Evolutionary conservation across 306 rosid species (phyloP), one percentile per base, ranked within the genome.

Genomic region (Lathyrus oleraceus): DNA sequence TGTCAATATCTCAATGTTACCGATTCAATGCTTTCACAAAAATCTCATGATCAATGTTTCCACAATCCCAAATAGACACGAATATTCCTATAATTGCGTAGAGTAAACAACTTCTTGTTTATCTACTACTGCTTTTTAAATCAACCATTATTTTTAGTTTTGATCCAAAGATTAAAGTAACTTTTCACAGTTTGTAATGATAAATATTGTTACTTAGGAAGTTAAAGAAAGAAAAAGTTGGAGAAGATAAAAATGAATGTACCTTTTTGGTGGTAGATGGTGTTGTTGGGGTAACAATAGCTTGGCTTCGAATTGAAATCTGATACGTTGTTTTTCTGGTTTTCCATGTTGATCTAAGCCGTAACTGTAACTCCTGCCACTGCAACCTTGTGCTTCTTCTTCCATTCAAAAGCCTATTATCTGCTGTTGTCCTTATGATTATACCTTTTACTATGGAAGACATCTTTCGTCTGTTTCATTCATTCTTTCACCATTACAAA

Each of bases 231-330:
- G 17, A 30, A 30, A 30, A 30, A 5, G 35, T 30, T 30, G 7
- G 7, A 30, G 35, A 30, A 30, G 35, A 30, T 32, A 32, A 32
- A 32, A 32, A 32, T 35, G 19, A 6, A 5, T 12, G 57, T 65
- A 90, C 98, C 97, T 86, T 94, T 53, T 83, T 60, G 61, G 87
- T 73, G 81, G 97, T 79, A 12, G 97, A 89, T 23, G 96, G 61
- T 47, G 86, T 81, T 8, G 93, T 80, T 27, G 85, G 82, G 44
- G 92, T 85, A 16, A 88, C 71, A 48, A 83, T 82, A 4, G 89
- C 81, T 40, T 84, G 88, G 5, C 76, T 72, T 62, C 86, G 39
- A 11, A 61, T 44, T 8, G 51, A 66, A 54, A 63, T 28, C 0
- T 67, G 67, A 72, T 72, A 74, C 19, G 49, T 10, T 11, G 72